Evolutionary conservation across 164 flowering plant species (phyloP).

Genomic region (Sedum album): DNA sequence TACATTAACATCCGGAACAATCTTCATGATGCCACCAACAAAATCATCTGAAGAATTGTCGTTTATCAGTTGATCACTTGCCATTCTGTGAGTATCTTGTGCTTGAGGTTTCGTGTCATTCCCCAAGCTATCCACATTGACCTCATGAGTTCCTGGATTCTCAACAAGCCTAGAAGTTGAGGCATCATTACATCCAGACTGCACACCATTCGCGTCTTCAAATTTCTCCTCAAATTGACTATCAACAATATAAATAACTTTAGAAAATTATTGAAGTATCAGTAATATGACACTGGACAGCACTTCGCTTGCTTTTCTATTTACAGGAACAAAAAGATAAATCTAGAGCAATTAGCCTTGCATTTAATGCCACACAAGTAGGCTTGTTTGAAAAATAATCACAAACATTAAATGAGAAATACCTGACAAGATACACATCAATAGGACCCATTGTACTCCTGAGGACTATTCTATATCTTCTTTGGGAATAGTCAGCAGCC

Average conservation of each 20-base stretch:
- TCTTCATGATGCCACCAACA: constrained; percentile 59
- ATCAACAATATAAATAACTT: background rate
- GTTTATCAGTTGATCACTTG: constrained; percentile 17
- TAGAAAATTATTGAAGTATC: background rate
- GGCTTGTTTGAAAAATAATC: background rate
- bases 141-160: constrained; percentile 17
- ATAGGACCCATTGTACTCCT: constrained; percentile 83
- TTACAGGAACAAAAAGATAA: background rate
- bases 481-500: constrained; percentile 71
- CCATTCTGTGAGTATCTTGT: constrained; percentile 20
- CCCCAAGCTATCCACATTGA: constrained; percentile 11
- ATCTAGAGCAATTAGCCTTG: background rate
- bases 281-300: background rate
- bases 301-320: background rate
- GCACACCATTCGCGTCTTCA: constrained; percentile 47
- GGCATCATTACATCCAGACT: constrained; percentile 27
- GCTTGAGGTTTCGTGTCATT: constrained; percentile 22
- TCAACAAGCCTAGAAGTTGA: constrained; percentile 34
- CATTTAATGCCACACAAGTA: background rate
- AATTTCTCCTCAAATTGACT: constrained; percentile 84
- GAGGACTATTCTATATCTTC: constrained; percentile 73
- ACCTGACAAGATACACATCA: constrained; percentile 88
- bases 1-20: constrained; percentile 70
- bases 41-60: constrained; percentile 32
- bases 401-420: constrained; percentile 1